Base-by-base conservation (phyloP, 108 stramenopile genomes). In the Pelagomonas calceolata region DNA sequence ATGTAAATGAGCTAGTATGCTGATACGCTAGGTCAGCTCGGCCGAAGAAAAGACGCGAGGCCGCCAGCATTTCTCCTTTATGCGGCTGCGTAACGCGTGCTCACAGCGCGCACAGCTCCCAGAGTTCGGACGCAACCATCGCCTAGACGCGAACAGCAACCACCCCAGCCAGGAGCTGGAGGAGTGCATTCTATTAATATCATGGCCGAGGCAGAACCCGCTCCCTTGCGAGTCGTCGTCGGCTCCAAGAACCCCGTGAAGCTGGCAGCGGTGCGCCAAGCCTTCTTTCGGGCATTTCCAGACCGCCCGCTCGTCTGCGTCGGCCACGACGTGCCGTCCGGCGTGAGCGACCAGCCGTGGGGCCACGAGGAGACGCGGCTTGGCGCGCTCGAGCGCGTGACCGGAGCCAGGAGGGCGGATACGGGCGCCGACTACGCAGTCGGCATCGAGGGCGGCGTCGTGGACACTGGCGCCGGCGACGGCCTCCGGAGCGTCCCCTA, bases 391-490 rank as follows among this genome's bases (percentile, higher is more conserved):
- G 91, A 91, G 69, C 88, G 95, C 37, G 92, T 92, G 16, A 45
- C 75, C 46, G 76, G 33, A 12, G 92, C 92, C 7, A 87, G 79
- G 64, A 45, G 76, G 32, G 81, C 81, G 16, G 75, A 44, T 34
- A 29, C 64, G 32, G 68, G 70, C 30, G 36, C 73, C 37, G 81
- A 90, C 73, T 88, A 90, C 73, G 82, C 85, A 32, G 77, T 94
- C 30, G 95, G 93, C 32, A 70, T 96, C 71, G 95, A 96, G 76
- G 95, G 95, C n/a, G 95, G 95, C 35, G 77, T 94, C 33, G 89
- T 10, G 37, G 68, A 32, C 68, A 0, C 30, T 1, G 43, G n/a
- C 15, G 21, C 4, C 16, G 15, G 73, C 18, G n/a, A n/a, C n/a
- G 79, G 80, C 21, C 70, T 95, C 46, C 87, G 79, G 82, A 93